Base-by-base conservation (phyloP, 768 basidiomycete species). In the Lentinula guzmanii region DNA sequence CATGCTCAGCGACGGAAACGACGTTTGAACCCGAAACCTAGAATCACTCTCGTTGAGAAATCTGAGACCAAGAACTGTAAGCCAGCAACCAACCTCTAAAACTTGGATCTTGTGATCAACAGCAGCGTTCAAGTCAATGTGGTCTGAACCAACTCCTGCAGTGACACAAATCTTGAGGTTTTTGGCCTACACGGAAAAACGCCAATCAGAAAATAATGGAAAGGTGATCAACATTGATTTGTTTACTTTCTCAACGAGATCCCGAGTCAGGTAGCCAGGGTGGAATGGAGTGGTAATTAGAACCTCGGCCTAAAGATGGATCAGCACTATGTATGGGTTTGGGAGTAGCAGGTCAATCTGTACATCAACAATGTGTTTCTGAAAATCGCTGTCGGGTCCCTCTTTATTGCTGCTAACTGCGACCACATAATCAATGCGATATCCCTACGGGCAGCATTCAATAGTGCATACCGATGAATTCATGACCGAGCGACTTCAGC, bases 101-200 rank as follows among this genome's bases (percentile, higher is more conserved):
- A 93, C 93, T 70, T 92, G 88, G 67, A 95, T 86, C 62, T 80
- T 80, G 66, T 83, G 78, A 70, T 92, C 85, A 65, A 91, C 93
- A 28, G 91, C 89, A 21, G 92, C 90, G 72, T 95, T 88, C 63
- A 96, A 82, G 71, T 95, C 93, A 65, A 94, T 85, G 77, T 91
- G 92, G 75, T 95, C 94, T 18, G 90, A 92, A 10, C 93, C 91
- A 52, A 94, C 92, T 72, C 91, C 92, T 62, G 93, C 94, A 24
- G 94, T 97, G 69, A 95, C 82, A 69, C 90, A 91, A 61, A 95
- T 71, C 75, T 93, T 95, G 63, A 97, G 83, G 67, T 95, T 94
- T 75, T 89, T 89, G 35, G 94, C 92, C 83, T 92, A 60, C 70
- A 52, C 9, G 16, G 28, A 57, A 11, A 11, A 28, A 55, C 8